Evolutionary conservation across 805 yeast species (phyloP), one percentile per base, ranked within the genome.

Genomic region (Barnettozyma vustinii): DNA sequence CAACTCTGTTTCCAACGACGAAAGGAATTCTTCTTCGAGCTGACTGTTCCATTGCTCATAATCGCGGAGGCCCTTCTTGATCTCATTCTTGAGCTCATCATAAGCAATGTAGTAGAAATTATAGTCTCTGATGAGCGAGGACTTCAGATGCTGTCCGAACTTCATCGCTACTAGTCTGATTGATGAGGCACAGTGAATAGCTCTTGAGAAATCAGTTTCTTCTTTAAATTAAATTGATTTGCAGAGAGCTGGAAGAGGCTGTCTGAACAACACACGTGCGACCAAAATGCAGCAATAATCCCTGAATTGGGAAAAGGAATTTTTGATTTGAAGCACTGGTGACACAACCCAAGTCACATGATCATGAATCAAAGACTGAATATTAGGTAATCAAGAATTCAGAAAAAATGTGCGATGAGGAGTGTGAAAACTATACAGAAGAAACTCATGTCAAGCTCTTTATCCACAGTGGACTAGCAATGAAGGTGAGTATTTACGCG

Each of bases 91-190:
- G 64, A 92, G 76, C 63, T 88, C 96, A 69, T 92, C 97, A 63
- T 92, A 92, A 46, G 89, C 78, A 58, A 92, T 83, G 66, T 94
- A 94, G 70, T 94, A 94, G 72, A 85, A 89, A 56, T 84, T 80
- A 69, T 91, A 91, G 67, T 89, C 94, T 67, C 87, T 85, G 67
- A 91, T 91, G 54, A 92, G 81, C 47, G 96, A 87, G 57, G 87
- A 83, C 65, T 88, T 83, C 59, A 92, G 77, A 61, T 89, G 96
- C 67, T 91, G 96, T 30, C 99, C 99, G 62, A 94, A 94, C 77
- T 91, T 92, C 97, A 94, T 94, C 25, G 10, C 48, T 23, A 27
- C 9, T 7, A 10, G 21, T 19, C 35, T 19, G 20, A 12, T 18
- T 36, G 39, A 36, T 18, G 21, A 6, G 13, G 10, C 10, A 5